Evolutionary conservation across 2,329 filamentous ascomycete genomes (phyloP).

Genomic region (Fusarium albosuccineum): DNA sequence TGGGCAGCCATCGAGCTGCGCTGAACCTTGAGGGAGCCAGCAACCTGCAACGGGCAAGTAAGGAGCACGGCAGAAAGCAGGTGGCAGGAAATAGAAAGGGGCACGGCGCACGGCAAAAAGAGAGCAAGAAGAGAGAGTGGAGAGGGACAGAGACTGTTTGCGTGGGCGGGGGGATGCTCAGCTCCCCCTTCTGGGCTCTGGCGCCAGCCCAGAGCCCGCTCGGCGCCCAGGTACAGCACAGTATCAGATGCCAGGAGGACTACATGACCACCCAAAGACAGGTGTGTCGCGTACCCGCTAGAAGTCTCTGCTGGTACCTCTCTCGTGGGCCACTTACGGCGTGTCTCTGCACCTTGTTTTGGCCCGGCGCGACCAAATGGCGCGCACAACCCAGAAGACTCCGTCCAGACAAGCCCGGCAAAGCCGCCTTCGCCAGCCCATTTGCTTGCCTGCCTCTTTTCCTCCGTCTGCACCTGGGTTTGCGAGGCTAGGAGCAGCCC

Average conservation of each 20-base stretch:
- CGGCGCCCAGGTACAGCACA: conserved; percentile 52
- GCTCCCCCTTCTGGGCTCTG: conserved; percentile 48
- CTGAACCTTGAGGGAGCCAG: conserved; percentile 23
- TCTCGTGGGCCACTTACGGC: conserved; percentile 44
- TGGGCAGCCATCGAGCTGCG: conserved; percentile 37
- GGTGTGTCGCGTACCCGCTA: conserved; percentile 55
- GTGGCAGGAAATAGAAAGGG: conserved; percentile 36
- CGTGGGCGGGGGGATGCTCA: conserved; percentile 47
- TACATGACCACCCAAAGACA: conserved; percentile 51
- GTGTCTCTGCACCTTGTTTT: conserved; percentile 46
- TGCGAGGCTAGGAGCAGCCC: conserved; percentile 9
- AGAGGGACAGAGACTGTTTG: conserved; percentile 42
- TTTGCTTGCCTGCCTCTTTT: conserved; percentile 35
- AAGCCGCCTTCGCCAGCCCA: conserved; percentile 37
- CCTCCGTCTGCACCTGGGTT: conserved; percentile 23
- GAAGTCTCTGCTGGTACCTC: conserved; percentile 52
- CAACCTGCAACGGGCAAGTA: conserved; percentile 13
- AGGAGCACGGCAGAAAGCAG: conserved; percentile 29
- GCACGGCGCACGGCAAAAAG: conserved; percentile 8
- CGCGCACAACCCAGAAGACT: conserved; percentile 37
- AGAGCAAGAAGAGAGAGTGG: conserved; percentile 47
- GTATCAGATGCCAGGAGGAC: conserved; percentile 52
- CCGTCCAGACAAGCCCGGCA: conserved; percentile 40
- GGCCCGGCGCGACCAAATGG: conserved; percentile 44
- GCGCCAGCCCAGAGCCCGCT: conserved; percentile 32